Evolutionary conservation across 352 stramenopile species (phyloP).

Genomic region (Phytophthora rubi): DNA sequence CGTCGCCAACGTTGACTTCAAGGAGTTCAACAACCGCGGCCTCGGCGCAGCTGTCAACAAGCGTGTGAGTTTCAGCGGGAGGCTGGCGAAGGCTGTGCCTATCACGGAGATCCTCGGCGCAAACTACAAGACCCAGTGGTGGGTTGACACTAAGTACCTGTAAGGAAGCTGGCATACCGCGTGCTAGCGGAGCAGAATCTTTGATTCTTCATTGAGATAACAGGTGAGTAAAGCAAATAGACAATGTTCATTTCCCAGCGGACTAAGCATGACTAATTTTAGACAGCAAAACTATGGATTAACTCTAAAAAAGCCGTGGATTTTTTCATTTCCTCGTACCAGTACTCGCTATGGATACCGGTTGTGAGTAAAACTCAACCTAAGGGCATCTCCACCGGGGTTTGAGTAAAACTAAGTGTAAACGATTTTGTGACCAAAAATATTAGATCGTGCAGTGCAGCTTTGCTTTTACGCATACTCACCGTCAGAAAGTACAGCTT

Average conservation of each 20-base stretch:
- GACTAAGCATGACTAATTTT: too few species aligned
- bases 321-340: too few species aligned
- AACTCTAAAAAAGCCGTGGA: too few species aligned
- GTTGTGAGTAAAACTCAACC: too few species aligned
- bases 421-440: too few species aligned
- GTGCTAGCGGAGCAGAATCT: not conserved
- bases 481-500: too few species aligned
- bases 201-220: not conserved
- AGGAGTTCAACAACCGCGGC: slow-evolving; percentile 1
- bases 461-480: too few species aligned
- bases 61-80: not conserved
- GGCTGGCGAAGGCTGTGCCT: not conserved
- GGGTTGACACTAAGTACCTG: not conserved
- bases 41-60: not conserved
- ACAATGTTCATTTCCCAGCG: not conserved
- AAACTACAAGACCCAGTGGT: not conserved
- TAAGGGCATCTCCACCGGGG: too few species aligned
- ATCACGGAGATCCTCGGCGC: not conserved
- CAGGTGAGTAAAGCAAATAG: not conserved
- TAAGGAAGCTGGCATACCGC: not conserved
- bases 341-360: too few species aligned
- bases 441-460: too few species aligned
- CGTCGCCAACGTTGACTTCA: not conserved
- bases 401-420: too few species aligned
- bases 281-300: too few species aligned